These are phyloP conservation scores for Lentithecium fluviatile DNA, from an alignment of 495 filamentous ascomycete genomes.

Conservation along the genomic window DNA sequence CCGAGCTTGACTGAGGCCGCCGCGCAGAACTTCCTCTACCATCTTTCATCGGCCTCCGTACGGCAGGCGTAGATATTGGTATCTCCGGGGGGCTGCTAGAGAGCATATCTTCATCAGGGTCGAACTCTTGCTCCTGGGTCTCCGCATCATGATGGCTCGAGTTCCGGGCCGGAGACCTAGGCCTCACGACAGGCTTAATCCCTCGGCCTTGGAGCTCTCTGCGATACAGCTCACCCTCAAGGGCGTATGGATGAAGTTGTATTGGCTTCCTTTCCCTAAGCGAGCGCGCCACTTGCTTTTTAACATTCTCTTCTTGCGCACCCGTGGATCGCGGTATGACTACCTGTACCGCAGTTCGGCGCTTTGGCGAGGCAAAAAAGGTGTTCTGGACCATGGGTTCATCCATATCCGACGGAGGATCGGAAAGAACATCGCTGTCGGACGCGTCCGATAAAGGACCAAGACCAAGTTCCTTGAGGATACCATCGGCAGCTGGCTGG, in stretches of 20 bases:
- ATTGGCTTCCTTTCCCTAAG: slow-evolving; percentile 39
- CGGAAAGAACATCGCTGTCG: slow-evolving; percentile 15
- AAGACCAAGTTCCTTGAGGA: not conserved
- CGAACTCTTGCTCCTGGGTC: slow-evolving; percentile 30
- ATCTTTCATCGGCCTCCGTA: not conserved
- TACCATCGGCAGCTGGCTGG: not conserved
- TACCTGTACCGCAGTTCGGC: slow-evolving; percentile 3
- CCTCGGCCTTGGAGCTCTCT: slow-evolving; percentile 37
- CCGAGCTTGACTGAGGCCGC: not conserved
- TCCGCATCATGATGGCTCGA: slow-evolving; percentile 5
- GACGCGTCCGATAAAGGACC: slow-evolving; percentile 8
- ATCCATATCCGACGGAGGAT: slow-evolving; percentile 5
- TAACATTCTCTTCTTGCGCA: not conserved
- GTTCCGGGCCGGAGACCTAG: slow-evolving; percentile 10
- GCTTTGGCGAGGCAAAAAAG: slow-evolving; percentile 14
- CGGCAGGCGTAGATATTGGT: not conserved
- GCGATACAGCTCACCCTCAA: slow-evolving; percentile 40
- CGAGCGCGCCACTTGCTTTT: slow-evolving; percentile 16
- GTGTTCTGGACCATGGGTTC: not conserved
- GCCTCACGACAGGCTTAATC: slow-evolving; percentile 33
- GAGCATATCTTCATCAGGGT: slow-evolving; percentile 10
- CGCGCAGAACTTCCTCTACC: not conserved
- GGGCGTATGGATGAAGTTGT: slow-evolving; percentile 44
- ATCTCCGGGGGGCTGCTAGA: slow-evolving; percentile 10
- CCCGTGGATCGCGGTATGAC: slow-evolving; percentile 17